phyloP scores from a whole-genome alignment of 2,329 filamentous ascomycete species.

The Clarireedia homoeocarpa region DNA sequence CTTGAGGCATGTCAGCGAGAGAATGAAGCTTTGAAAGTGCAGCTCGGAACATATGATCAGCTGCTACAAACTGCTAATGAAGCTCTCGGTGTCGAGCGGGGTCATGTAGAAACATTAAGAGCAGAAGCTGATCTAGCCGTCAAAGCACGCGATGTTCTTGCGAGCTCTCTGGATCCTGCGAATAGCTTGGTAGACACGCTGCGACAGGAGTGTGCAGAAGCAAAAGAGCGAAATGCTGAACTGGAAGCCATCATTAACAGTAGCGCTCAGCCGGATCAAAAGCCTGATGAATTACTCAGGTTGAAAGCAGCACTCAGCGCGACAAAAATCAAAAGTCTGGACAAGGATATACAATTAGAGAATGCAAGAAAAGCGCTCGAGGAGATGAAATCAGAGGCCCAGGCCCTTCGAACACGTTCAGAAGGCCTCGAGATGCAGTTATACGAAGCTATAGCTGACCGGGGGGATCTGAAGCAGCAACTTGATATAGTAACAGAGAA shows the following conservation, averaged over 20 bases:
- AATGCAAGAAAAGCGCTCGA: neutral
- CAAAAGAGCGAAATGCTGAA: neutral
- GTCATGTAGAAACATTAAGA: neutral
- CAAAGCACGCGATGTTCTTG: neutral
- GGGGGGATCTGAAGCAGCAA: neutral
- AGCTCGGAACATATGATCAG: neutral
- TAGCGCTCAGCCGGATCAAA: neutral
- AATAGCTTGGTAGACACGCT: neutral
- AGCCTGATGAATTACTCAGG: neutral
- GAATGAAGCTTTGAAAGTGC: neutral
- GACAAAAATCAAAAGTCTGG: neutral
- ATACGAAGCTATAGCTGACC: neutral
- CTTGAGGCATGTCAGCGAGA: conserved; percentile 6
- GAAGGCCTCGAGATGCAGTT: neutral
- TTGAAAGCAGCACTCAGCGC: too few species aligned
- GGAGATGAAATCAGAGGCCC: neutral
- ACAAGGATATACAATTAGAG: neutral
- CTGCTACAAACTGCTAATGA: neutral
- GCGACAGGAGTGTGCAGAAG: neutral
- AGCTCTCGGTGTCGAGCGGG: neutral
- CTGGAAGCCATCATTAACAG: neutral
- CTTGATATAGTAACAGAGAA: conserved; percentile 3
- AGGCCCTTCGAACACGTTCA: too few species aligned
- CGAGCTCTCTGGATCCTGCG: neutral
- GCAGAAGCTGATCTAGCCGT: neutral